Evolutionary conservation across 306 rosid genomes (phyloP).

Genomic region (Malus sieversii): DNA sequence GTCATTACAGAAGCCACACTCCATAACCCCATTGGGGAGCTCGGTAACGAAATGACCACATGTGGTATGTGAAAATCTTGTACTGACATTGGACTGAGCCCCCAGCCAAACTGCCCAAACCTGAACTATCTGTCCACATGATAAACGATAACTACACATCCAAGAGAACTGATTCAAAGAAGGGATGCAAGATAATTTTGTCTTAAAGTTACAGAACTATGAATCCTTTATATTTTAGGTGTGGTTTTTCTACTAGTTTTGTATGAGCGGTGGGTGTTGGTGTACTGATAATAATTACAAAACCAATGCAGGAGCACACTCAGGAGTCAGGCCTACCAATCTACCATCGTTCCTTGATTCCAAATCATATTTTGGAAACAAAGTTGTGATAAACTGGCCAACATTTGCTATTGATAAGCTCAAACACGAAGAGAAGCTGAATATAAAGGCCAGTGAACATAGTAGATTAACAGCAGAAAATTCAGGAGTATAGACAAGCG

Average conservation of each 20-base stretch:
- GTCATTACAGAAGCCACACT: constrained; percentile 65
- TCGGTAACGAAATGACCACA: constrained; percentile 70
- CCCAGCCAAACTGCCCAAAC: constrained; percentile 45
- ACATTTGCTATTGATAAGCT: neutral
- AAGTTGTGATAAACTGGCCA: neutral
- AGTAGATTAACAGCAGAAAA: neutral
- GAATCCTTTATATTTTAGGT: neutral
- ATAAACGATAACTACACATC: neutral
- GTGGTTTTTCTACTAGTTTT: neutral
- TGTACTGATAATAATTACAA: neutral
- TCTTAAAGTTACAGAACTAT: neutral
- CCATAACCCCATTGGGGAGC: constrained; percentile 28
- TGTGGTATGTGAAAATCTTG: constrained; percentile 58
- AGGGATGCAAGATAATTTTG: neutral
- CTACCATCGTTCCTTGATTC: neutral
- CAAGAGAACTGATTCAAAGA: neutral
- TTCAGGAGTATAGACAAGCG: neutral
- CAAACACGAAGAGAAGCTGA: neutral
- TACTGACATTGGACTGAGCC: constrained; percentile 48
- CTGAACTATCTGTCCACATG: constrained; percentile 45
- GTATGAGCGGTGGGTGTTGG: neutral
- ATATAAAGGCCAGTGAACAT: neutral
- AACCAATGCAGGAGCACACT: neutral
- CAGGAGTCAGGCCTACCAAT: neutral
- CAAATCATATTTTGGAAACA: neutral